phyloP scores from a whole-genome alignment of 2,329 filamentous ascomycete species.

The Lachnellula cervina region DNA sequence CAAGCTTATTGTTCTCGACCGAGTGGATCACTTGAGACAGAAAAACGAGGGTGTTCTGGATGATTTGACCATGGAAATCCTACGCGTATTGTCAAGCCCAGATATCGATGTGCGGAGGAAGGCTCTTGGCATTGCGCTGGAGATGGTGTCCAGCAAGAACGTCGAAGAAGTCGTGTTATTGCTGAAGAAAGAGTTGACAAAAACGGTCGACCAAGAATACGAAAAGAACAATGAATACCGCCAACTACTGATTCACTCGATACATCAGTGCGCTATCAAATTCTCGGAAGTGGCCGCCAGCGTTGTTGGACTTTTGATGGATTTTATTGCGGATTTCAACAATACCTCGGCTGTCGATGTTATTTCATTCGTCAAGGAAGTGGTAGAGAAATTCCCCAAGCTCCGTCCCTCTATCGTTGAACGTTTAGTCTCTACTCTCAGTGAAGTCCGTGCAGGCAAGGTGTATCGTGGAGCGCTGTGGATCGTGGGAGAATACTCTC shows the following conservation, averaged over 20 bases:
- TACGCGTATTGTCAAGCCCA: slow-evolving; percentile 88
- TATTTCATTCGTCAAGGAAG: slow-evolving; percentile 97
- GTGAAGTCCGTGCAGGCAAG: slow-evolving; percentile 92
- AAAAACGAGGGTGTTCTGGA: slow-evolving; percentile 90
- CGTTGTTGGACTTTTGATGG: slow-evolving; percentile 95
- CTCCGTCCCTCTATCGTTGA: slow-evolving; percentile 82
- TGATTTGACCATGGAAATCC: slow-evolving; percentile 93
- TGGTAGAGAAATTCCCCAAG: slow-evolving; percentile 95
- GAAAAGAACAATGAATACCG: slow-evolving; percentile 97
- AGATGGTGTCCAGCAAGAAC: slow-evolving; percentile 99
- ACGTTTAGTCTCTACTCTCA: slow-evolving; percentile 81
- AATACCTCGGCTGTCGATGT: slow-evolving; percentile 95
- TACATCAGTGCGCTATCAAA: slow-evolving; percentile 97
- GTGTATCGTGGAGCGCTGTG: slow-evolving; percentile 95
- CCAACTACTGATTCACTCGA: slow-evolving; percentile 90
- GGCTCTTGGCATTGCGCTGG: slow-evolving; percentile 81
- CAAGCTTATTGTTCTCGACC: slow-evolving; percentile 94
- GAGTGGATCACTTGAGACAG: slow-evolving; percentile 80
- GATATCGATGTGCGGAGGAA: slow-evolving; percentile 95
- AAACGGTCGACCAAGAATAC: slow-evolving; percentile 97
- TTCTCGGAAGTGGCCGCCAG: slow-evolving; percentile 97
- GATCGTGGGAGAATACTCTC: slow-evolving; percentile 96
- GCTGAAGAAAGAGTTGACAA: slow-evolving; percentile 94
- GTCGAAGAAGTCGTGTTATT: slow-evolving; percentile 95
- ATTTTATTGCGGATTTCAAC: slow-evolving; percentile 98